These are phyloP conservation scores for Spongiforma sp. DNA, from an alignment of 1,284 basidiomycete species.

Conservation along the genomic window DNA sequence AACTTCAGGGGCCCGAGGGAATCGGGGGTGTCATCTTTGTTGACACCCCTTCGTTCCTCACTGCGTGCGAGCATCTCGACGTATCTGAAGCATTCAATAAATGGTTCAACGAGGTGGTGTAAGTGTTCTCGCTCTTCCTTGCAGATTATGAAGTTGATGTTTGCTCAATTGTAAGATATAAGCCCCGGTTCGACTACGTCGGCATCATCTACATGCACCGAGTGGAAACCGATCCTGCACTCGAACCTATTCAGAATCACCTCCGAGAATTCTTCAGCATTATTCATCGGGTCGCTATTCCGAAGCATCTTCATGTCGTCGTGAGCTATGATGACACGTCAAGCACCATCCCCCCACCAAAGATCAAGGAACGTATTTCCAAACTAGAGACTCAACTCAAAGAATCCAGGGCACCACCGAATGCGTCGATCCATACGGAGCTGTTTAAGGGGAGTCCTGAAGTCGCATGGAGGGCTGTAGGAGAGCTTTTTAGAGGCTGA, in stretches of 20 bases:
- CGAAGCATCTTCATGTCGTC: slow-evolving; percentile 13
- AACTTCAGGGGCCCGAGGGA: background rate
- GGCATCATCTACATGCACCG: slow-evolving; percentile 31
- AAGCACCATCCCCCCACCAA: slow-evolving; percentile 1
- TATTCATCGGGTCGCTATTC: no score
- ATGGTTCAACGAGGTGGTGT: slow-evolving; percentile 13
- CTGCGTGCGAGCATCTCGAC: slow-evolving; percentile 10
- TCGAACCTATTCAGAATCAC: slow-evolving; percentile 12
- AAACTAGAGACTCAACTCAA: slow-evolving; percentile 1
- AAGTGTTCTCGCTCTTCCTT: background rate
- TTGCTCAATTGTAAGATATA: slow-evolving; percentile 7
- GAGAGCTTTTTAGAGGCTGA: no score
- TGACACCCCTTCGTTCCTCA: slow-evolving; percentile 28
- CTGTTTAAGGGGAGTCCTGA: no score
- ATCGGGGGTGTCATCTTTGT: slow-evolving; percentile 22
- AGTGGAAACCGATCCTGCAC: slow-evolving; percentile 21
- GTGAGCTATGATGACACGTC: slow-evolving; percentile 19
- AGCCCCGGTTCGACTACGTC: slow-evolving; percentile 1
- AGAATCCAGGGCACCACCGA: no score
- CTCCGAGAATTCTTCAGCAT: slow-evolving; percentile 5
- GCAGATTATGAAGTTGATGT: background rate
- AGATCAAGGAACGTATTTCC: slow-evolving; percentile 4
- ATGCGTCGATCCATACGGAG: no score
- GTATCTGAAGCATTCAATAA: slow-evolving; percentile 9
- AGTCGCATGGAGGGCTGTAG: no score